Conservation (phyloP, 305 asterid genomes). For the Fraxinus platypoda region DNA sequence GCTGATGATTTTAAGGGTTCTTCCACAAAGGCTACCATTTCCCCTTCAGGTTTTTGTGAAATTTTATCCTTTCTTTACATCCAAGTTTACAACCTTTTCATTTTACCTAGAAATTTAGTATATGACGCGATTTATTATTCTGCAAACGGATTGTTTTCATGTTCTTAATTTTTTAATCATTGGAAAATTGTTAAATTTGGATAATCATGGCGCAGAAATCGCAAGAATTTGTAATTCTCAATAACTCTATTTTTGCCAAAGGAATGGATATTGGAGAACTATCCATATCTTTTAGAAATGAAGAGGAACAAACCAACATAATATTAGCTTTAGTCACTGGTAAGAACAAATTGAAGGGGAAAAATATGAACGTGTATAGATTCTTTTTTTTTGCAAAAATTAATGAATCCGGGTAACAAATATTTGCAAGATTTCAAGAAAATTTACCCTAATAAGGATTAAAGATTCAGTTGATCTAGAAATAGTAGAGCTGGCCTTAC, state of each 20-base stretch:
- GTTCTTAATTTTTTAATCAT: neutral
- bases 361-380: neutral
- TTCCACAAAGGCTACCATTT: conserved; percentile 26
- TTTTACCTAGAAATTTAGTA: neutral
- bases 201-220: neutral
- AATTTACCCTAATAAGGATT: neutral
- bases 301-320: neutral
- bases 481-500: neutral
- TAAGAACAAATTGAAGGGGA: neutral
- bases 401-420: neutral
- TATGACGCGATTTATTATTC: neutral
- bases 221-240: neutral
- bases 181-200: neutral
- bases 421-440: neutral
- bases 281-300: neutral
- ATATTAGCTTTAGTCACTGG: neutral
- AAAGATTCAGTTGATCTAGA: neutral
- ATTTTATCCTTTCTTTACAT: conserved; percentile 1
- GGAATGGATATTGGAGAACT: no score
- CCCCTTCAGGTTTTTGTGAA: conserved; percentile 48
- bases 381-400: neutral
- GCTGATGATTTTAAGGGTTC: conserved; percentile 32
- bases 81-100: neutral
- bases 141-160: neutral
- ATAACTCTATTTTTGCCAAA: neutral